These are phyloP conservation scores for Hericium coralloides DNA, from an alignment of 768 basidiomycete species.

Conservation along the genomic window DNA sequence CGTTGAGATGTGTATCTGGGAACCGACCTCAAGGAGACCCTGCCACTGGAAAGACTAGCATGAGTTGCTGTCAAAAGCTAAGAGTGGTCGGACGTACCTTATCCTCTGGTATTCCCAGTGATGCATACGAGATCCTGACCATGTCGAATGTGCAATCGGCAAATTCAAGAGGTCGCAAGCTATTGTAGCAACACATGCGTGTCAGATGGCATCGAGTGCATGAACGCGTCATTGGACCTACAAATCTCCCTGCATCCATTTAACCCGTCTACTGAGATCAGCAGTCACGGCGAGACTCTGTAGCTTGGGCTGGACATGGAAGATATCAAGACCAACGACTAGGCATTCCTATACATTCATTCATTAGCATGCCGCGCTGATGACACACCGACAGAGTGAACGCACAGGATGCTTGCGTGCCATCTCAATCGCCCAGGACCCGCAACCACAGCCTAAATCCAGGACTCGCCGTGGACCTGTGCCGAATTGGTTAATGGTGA, in stretches of 20 bases:
- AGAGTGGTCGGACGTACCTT: slow-evolving; percentile 3
- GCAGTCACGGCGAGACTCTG: neutral
- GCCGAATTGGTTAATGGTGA: slow-evolving; percentile 48
- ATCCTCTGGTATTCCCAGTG: slow-evolving; percentile 10
- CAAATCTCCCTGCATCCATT: slow-evolving; percentile 6
- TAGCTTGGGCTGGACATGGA: neutral
- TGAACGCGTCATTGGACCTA: neutral
- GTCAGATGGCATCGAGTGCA: neutral
- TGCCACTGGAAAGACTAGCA: slow-evolving; percentile 7
- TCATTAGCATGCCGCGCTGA: too few relatives aligned
- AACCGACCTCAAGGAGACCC: slow-evolving; percentile 7
- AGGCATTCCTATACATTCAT: neutral
- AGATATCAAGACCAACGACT: neutral
- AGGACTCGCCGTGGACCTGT: slow-evolving; percentile 44
- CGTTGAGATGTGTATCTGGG: neutral
- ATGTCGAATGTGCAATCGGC: slow-evolving; percentile 9
- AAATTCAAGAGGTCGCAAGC: neutral
- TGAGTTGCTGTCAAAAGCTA: neutral
- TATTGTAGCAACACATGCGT: neutral
- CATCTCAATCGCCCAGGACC: slow-evolving; percentile 64
- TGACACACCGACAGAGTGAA: neutral
- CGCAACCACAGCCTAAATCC: slow-evolving; percentile 66
- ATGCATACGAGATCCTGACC: slow-evolving; percentile 10
- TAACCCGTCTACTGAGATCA: slow-evolving; percentile 3
- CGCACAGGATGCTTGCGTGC: slow-evolving; percentile 58